phyloP scores from a whole-genome alignment of 768 basidiomycete genomes.

The Boletus bicolor region DNA sequence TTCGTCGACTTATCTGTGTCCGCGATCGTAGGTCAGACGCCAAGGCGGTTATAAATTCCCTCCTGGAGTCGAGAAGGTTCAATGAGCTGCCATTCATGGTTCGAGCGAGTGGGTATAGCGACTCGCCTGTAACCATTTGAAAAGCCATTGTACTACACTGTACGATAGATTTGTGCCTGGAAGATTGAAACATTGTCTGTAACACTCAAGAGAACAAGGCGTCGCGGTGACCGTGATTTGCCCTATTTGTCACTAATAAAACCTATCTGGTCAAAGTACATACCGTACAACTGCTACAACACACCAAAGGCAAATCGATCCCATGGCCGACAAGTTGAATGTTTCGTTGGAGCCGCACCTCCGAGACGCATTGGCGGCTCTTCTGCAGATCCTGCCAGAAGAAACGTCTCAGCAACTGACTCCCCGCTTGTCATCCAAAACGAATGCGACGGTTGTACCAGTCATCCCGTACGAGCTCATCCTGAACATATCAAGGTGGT shows the following conservation, averaged over 20 bases:
- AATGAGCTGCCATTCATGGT: background rate
- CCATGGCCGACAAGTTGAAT: conserved; percentile 36
- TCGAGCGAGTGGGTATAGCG: background rate
- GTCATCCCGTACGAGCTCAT: conserved; percentile 64
- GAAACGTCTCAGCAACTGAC: conserved; percentile 42
- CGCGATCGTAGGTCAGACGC: conserved; percentile 50
- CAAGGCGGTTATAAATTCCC: conserved; percentile 68
- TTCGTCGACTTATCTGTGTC: conserved; percentile 12
- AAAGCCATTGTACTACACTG: background rate
- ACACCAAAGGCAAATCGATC: background rate
- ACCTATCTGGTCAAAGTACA: no score
- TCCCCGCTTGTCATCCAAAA: conserved; percentile 32
- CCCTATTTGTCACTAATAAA: background rate
- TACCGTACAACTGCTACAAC: no score
- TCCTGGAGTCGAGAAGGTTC: conserved; percentile 54
- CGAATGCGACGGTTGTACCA: conserved; percentile 12
- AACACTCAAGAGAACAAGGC: background rate
- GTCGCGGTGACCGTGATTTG: background rate
- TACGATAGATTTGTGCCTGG: background rate
- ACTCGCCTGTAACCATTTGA: background rate
- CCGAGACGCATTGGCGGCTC: conserved; percentile 41
- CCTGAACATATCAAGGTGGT: conserved; percentile 62
- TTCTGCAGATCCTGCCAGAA: conserved; percentile 45
- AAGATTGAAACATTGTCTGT: background rate
- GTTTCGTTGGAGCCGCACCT: conserved; percentile 72